A percentile compares a stretch with the other conserved stretches of the same genome.
These are phyloP conservation scores for Aspergillus awamori DNA, from an alignment of 2,329 filamentous ascomycete species.

Conservation along the genomic window DNA sequence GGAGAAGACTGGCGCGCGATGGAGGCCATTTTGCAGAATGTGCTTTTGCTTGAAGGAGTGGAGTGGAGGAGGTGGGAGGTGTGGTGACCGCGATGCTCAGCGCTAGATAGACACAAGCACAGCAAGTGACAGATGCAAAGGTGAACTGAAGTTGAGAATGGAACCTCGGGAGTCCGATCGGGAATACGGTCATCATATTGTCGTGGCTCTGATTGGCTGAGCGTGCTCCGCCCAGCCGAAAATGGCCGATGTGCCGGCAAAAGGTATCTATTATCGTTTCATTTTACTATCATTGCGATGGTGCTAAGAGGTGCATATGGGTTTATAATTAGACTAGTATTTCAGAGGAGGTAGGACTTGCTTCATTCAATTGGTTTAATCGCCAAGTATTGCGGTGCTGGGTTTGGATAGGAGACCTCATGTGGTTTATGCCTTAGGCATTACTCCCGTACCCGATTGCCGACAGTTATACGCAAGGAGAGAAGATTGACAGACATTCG, in stretches of 20 bases:
- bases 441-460: background rate
- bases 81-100: conserved; percentile 16
- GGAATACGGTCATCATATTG: conserved; percentile 46
- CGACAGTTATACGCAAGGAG: background rate
- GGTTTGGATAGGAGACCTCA: background rate
- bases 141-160: conserved; percentile 34
- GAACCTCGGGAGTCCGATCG: conserved; percentile 43
- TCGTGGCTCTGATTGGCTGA: conserved; percentile 39
- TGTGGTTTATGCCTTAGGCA: background rate
- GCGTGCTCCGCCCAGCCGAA: conserved; percentile 41
- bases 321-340: too few relatives aligned
- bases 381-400: background rate
- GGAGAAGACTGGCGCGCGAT: conserved; percentile 44
- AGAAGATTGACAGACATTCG: too few relatives aligned
- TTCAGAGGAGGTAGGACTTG: too few relatives aligned
- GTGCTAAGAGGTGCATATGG: too few relatives aligned
- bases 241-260: conserved; percentile 38
- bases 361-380: background rate
- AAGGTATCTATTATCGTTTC: background rate
- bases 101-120: conserved; percentile 15
- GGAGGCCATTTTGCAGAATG: conserved; percentile 42
- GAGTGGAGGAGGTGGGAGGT: conserved; percentile 14
- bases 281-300: too few relatives aligned
- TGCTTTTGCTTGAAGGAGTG: conserved; percentile 13
- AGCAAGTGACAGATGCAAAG: too few relatives aligned